Percentiles rank a stretch among this genome's conserved stretches.
phyloP scores from a whole-genome alignment of 805 yeast genomes.

The Blastobotrys parvus region DNA sequence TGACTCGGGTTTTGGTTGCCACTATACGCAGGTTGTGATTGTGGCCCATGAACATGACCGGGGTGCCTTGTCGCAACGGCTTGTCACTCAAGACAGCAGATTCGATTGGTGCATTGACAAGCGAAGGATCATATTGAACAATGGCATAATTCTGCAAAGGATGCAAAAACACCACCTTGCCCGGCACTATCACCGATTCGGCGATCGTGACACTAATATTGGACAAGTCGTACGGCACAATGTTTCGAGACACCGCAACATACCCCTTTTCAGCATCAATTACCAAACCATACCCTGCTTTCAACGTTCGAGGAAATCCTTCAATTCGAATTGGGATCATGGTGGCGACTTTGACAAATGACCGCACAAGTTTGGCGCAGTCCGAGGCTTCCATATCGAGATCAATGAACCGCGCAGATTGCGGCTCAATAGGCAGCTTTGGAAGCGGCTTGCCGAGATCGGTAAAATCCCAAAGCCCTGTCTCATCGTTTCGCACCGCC shows the following conservation, averaged over 20 bases:
- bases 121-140: conserved; percentile 67
- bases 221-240: conserved; percentile 74
- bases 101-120: conserved; percentile 61
- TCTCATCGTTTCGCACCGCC: conserved; percentile 49
- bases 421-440: conserved; percentile 44
- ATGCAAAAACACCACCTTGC: conserved; percentile 71
- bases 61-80: conserved; percentile 57
- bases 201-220: conserved; percentile 77
- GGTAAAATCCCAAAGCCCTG: conserved; percentile 52
- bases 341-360: conserved; percentile 65
- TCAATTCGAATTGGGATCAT: conserved; percentile 65
- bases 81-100: conserved; percentile 54
- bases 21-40: conserved; percentile 62
- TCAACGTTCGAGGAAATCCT: conserved; percentile 55
- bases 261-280: conserved; percentile 75
- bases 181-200: conserved; percentile 76
- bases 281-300: conserved; percentile 67
- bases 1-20: conserved; percentile 64
- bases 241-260: conserved; percentile 66
- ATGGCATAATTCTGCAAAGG: conserved; percentile 84
- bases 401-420: conserved; percentile 38
- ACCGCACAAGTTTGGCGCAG: conserved; percentile 50
- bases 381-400: conserved; percentile 36
- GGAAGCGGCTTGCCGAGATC: conserved; percentile 50
- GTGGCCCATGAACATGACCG: conserved; percentile 71